A percentile compares a stretch with the other conserved stretches of the same genome.
Conservation (phyloP, 192 early-diverging fungal genomes). For the Coemansia furcata region DNA sequence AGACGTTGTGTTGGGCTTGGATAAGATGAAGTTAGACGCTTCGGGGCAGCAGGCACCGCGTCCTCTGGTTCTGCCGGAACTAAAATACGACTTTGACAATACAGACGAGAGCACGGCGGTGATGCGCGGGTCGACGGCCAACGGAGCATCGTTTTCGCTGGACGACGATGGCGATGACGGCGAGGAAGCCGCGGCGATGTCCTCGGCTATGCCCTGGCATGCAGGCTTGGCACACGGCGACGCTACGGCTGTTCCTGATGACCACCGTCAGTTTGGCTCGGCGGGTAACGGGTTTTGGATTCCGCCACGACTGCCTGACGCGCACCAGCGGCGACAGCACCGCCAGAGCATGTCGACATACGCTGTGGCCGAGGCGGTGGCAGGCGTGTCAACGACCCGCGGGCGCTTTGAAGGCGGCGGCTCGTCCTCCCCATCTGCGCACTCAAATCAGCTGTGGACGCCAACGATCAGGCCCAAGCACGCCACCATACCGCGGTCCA, state of each 20-base stretch:
- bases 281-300: slow-evolving; percentile 25
- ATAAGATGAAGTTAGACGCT: slow-evolving; percentile 1
- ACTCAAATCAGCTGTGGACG: not conserved
- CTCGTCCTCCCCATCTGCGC: not conserved
- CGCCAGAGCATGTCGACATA: slow-evolving; percentile 36
- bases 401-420: not conserved
- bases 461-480: not conserved
- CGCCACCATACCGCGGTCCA: slow-evolving; percentile 1
- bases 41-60: slow-evolving; percentile 1
- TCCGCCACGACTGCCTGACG: slow-evolving; percentile 29
- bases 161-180: slow-evolving; percentile 29
- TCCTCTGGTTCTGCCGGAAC: slow-evolving; percentile 1
- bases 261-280: not conserved
- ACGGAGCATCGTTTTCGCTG: slow-evolving; percentile 46
- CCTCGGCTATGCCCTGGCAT: slow-evolving; percentile 5
- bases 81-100: slow-evolving; percentile 2
- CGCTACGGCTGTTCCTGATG: not conserved
- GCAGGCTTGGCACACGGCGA: not conserved
- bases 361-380: not conserved
- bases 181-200: not conserved
- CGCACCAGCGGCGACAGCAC: slow-evolving; percentile 40
- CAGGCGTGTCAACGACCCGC: not conserved
- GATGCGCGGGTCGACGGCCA: slow-evolving; percentile 33
- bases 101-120: not conserved
- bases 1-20: slow-evolving; percentile 1